A percentile compares a stretch with the other conserved stretches of the same genome.
Conservation (phyloP, 768 basidiomycete genomes). For the Postia placenta region DNA sequence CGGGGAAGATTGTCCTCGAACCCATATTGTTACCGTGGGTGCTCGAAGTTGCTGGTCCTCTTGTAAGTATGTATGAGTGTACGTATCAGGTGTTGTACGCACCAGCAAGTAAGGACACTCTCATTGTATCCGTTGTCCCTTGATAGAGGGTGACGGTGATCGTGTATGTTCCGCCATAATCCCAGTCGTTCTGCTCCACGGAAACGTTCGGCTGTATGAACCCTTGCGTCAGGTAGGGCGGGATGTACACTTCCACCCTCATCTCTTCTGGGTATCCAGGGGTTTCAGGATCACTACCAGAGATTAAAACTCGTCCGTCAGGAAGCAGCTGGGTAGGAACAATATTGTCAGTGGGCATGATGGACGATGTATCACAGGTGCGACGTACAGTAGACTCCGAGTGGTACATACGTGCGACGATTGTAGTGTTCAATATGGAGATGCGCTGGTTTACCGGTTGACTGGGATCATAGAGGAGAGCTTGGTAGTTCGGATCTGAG, state of each 20-base stretch:
- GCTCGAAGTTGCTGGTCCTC: constrained; percentile 52
- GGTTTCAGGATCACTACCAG: constrained; percentile 71
- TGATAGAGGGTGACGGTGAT: constrained; percentile 42
- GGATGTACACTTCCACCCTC: constrained; percentile 75
- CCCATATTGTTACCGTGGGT: constrained; percentile 80
- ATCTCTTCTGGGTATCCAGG: constrained; percentile 67
- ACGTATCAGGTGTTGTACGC: constrained; percentile 15
- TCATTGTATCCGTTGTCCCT: constrained; percentile 41
- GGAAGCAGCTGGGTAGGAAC: constrained; percentile 42
- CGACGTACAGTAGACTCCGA: constrained; percentile 52
- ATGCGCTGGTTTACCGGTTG: constrained; percentile 54
- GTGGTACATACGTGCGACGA: constrained; percentile 72
- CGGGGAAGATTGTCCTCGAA: constrained; percentile 65
- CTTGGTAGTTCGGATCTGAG: constrained; percentile 53
- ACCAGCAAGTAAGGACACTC: constrained; percentile 63
- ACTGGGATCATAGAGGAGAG: constrained; percentile 65
- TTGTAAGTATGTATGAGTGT: neutral
- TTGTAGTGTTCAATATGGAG: constrained; percentile 61
- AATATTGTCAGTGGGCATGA: too few species aligned
- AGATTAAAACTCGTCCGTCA: constrained; percentile 69
- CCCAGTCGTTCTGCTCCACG: constrained; percentile 58
- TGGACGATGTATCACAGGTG: neutral
- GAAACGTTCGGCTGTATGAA: constrained; percentile 56
- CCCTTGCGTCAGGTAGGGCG: constrained; percentile 74
- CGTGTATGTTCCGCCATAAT: constrained; percentile 42